Base-by-base conservation (phyloP, 192 early-diverging fungal species). In the Coemansia sp. region DNA sequence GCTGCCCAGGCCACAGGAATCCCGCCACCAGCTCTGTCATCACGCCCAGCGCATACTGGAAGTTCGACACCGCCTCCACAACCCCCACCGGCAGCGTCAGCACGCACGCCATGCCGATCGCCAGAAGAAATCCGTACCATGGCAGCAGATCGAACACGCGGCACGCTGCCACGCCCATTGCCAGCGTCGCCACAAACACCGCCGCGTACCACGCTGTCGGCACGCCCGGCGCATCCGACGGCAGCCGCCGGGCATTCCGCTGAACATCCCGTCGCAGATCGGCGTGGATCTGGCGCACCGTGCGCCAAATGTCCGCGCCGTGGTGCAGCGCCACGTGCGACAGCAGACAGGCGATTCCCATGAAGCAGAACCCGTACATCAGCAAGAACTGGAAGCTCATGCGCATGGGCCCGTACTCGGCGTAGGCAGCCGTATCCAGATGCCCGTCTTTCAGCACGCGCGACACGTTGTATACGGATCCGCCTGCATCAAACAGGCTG, bases 21-120 rank as follows among this genome's bases (percentile, higher is more conserved):
- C 91, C 93, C 27, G 85, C 86, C 27, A 92, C 73, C 47, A 92
- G 85, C 81, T 95, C 90, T 23, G 88, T 88, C 22, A 93, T 67
- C 47, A 95, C 87, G 71, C 93, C 92, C 31, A 92, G 74, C 52
- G 84, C 86, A 40, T 90, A 83, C 55, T 83, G 77, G 47, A 81
- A 77, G 61, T 92, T 92, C 30, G 91, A 87, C 17, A 93, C 82
- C 13, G 87, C 88, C 34, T 79, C 70, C 36, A 95, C 83, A 17
- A 92, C 83, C 57, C 91, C 93, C 38, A 95, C 83, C 0, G 91
- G 91, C 28, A 93, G 68, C 19, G 85, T 81, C 47, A 87, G 87
- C 31, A 89, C 44, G 10, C 72, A 55, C 4, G 86, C 74, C 20
- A 89, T 57, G 2, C 53, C 69, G 29, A 88, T 62, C 19, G 84